Conservation (phyloP, 2,329 filamentous ascomycete genomes). For the Calonectria multiphialidica region DNA sequence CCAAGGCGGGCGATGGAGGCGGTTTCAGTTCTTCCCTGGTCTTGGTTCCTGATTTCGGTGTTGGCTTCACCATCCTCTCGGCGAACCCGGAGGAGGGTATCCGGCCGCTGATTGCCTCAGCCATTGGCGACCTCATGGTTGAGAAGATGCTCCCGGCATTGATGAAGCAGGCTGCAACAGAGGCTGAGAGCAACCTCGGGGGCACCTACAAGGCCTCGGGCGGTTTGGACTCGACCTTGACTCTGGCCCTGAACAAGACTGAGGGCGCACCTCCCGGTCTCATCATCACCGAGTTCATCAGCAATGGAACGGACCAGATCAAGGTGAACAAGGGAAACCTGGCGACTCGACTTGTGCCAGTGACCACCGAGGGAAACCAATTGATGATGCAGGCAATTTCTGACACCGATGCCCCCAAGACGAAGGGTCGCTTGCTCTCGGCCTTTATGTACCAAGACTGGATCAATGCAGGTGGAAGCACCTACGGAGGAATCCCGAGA, state of each 20-base stretch:
- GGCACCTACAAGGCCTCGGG: slow-evolving; percentile 2
- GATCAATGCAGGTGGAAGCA: neutral
- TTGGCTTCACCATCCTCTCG: slow-evolving; percentile 14
- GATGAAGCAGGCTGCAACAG: neutral
- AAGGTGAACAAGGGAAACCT: neutral
- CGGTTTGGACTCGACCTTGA: slow-evolving; percentile 22
- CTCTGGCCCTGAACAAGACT: slow-evolving; percentile 24
- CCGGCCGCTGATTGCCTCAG: neutral
- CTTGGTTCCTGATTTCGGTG: slow-evolving; percentile 32
- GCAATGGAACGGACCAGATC: slow-evolving; percentile 19
- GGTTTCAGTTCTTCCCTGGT: slow-evolving; percentile 26
- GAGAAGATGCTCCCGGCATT: neutral
- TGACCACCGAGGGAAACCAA: neutral
- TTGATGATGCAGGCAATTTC: neutral
- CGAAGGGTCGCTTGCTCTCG: neutral
- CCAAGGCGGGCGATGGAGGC: slow-evolving; percentile 27
- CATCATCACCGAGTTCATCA: slow-evolving; percentile 18
- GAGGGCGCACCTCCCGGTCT: slow-evolving; percentile 19
- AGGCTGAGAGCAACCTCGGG: neutral
- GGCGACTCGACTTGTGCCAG: neutral
- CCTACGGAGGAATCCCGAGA: neutral
- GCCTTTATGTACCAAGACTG: neutral
- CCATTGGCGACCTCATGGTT: neutral
- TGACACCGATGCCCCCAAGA: neutral
- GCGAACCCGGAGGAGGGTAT: neutral